Evolutionary conservation across 176 grass and related monocot species (phyloP), one percentile per base, ranked within the genome.

Genomic region (Oryza nivara): DNA sequence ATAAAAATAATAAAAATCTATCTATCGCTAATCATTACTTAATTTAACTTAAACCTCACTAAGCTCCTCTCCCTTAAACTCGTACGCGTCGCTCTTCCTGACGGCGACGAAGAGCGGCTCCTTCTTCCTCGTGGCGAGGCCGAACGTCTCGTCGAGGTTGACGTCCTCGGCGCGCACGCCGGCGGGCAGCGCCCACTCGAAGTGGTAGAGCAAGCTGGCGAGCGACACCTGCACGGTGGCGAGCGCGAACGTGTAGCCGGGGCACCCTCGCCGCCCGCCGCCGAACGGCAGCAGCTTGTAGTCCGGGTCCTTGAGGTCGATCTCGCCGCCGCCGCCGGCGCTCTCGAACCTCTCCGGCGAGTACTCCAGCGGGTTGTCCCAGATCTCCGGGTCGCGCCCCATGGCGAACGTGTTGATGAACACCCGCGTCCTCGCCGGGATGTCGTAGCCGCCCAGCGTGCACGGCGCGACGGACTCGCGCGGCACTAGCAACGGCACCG

Each of bases 361-460:
- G 73, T 78, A 92, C 15, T 89, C 82, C 4, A 86, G 40, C 5
- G 90, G 86, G 5, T 75, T 32, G 8, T 89, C 80, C 90, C 90
- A 92, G 32, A 89, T 78, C 76, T 73, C 72, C 4, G 85, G 81
- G 69, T 90, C 88, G 1, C 88, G 25, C 1, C 88, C 85, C 65
- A 90, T 92, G 35, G 88, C 80, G 72, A 76, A 92, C 9, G 80
- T 90, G 80, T 87, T 92, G 51, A 92, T 82, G 71, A 92, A 82
- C 3, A 92, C 74, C 1, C 90, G 72, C 0, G 86, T 92, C 70
- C 54, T 79, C 11, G 86, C 66, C 19, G 90, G 82, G 83, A 92
- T 86, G 47, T 89, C 71, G 72, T 85, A 92, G 58, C 90, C 86
- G 13, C 83, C 90, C 0, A 92, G 77, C 35, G 65, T 79, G 82